Conservation (phyloP, 331 rosid species). For the Erythrophleum ivorense region DNA sequence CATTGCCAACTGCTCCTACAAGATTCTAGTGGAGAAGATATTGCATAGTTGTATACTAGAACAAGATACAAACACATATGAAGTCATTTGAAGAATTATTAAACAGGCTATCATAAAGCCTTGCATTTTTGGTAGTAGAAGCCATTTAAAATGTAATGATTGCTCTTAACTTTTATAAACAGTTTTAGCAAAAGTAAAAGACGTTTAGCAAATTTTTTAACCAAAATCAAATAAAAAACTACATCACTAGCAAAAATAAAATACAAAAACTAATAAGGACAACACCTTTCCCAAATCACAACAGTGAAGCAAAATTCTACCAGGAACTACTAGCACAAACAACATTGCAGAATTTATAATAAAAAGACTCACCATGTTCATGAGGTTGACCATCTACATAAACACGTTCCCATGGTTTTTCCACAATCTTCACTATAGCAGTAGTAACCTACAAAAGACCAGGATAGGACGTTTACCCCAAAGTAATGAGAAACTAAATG, state of each 20-base stretch:
- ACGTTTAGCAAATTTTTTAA: conserved; percentile 3
- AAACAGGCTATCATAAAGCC: neutral
- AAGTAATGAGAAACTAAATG: conserved; percentile 13
- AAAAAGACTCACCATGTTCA: conserved; percentile 75
- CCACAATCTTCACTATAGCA: conserved; percentile 78
- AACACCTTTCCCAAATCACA: neutral
- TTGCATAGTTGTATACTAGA: neutral
- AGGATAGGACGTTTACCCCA: conserved; percentile 4
- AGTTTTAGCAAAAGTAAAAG: neutral
- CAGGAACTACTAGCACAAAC: conserved; percentile 1
- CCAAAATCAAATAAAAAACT: conserved; percentile 4
- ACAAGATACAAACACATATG: neutral
- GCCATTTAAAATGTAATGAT: neutral
- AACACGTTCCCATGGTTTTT: conserved; percentile 96
- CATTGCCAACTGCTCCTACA: neutral
- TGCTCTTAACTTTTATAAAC: neutral
- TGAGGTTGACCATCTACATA: conserved; percentile 72
- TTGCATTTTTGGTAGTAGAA: no score
- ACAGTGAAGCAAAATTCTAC: neutral
- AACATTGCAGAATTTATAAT: conserved; percentile 16
- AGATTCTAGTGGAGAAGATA: neutral
- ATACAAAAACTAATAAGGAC: conserved; percentile 22
- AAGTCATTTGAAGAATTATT: neutral
- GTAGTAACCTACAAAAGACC: conserved; percentile 65
- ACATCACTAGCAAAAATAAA: neutral